Base-by-base conservation (phyloP, 371 early-diverging fungal genomes). In the Funneliformis caledonium region DNA sequence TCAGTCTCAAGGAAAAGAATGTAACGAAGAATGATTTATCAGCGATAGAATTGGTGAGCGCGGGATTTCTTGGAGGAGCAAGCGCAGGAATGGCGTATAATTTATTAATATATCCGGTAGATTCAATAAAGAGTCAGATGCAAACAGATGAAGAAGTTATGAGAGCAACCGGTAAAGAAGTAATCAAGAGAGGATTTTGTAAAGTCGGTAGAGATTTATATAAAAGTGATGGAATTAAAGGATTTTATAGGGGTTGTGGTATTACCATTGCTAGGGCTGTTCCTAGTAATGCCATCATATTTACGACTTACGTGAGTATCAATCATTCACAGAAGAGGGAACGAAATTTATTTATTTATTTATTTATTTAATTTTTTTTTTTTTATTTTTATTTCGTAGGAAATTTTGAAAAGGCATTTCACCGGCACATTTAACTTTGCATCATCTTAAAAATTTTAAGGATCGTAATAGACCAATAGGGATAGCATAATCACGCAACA, bases 11-110 rank as follows among this genome's bases (percentile, higher is more conserved):
- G 3, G 19, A n/a, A 1, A 82, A 84, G 33, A 82, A 52, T 1
- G 81, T 88, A 26, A 83, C 88, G 33, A 93, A 93, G 77, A 84
- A 86, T 14, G 92, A 92, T 81, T 79, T 96, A 43, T 84, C 88
- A 2, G 84, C 93, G 0, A 83, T 83, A 45, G 91, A 95, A 52
- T 86, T 98, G 60, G 94, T 97, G 91, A 56, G 88, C 7, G 96
- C 96, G 9, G 99, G 99, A 70, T 37, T 37, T 37, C 37, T 37
- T 37, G 37, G 37, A 56, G 56, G 56, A 7, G 98, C 96, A 0
- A 76, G 95, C 69, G 97, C 97, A 12, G 99, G 99, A 12, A 94
- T 97, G 89, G 91, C 92, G 0, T 98, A 95, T 88, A 98, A 98
- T 84, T 85, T 91, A 47, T 89, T 93, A 42, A 88, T 97, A 48